These are phyloP conservation scores for Triticum dicoccoides DNA, from an alignment of 176 grass and related monocot genomes.

Conservation along the genomic window DNA sequence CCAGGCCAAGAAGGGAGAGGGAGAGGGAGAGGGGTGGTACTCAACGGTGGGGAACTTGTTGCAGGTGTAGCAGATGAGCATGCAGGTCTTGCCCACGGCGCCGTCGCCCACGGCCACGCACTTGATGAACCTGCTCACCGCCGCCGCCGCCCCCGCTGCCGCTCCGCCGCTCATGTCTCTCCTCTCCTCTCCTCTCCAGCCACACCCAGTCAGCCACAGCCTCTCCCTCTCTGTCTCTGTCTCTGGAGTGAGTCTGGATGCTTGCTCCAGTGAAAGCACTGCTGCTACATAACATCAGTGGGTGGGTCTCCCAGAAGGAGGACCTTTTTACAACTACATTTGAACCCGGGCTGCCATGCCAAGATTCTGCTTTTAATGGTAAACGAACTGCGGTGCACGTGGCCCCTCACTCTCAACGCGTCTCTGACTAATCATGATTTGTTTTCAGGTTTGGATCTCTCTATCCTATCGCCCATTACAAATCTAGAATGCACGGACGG, in stretches of 20 bases:
- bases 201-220: neutral
- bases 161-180: constrained; percentile 31
- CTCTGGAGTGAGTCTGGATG: neutral
- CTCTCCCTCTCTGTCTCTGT: neutral
- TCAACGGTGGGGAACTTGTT: constrained; percentile 87
- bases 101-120: constrained; percentile 86
- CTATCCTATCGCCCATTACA: neutral
- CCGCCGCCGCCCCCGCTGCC: constrained; percentile 19
- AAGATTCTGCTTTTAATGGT: constrained; percentile 22
- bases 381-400: constrained; percentile 5
- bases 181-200: neutral
- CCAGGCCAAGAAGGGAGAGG: neutral
- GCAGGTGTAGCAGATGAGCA: constrained; percentile 99
- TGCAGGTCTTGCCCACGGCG: constrained; percentile 91
- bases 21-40: neutral
- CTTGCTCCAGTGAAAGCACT: neutral
- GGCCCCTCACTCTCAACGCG: neutral
- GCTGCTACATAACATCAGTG: neutral
- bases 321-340: neutral
- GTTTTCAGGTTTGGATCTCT: constrained; percentile 14
- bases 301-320: neutral
- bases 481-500: neutral
- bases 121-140: constrained; percentile 63
- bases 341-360: neutral
- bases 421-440: neutral